Base-by-base conservation (phyloP, 345 rosid genomes). In the Raphanus sativus region DNA sequence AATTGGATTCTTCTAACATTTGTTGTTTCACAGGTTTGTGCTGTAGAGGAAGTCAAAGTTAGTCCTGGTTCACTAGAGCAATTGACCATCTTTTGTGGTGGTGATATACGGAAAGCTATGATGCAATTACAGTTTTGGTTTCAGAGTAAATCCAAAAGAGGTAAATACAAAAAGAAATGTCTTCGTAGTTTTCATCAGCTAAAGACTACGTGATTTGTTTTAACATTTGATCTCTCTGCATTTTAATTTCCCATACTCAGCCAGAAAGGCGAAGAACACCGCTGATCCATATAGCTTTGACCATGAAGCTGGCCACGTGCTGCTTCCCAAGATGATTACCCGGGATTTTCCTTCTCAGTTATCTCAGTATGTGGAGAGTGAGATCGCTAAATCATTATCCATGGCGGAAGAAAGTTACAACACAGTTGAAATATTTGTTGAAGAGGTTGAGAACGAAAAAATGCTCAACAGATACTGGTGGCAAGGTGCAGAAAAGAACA, bases 61-160 rank as follows among this genome's bases (percentile, higher is more conserved):
- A 83, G 81, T 74, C 90, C 87, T 80, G 78, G 83, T 67, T 80
- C 85, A 45, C 75, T 87, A 26, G 85, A 87, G 88, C 81, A 85
- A 70, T 73, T 93, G 63, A 72, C 86, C 73, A 79, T 72, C 71
- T 76, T 61, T 73, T 87, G 87, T 83, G 83, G 81, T 59, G 84
- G 93, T 69, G 97, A 95, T 90, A 90, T 90, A 56, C 86, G 94
- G 75, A 93, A 86, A 86, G 80, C 92, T 42, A 84, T 92, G 61
- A 83, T 87, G 91, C 94, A 91, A 75, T 86, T 90, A 71, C 97
- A 91, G 71, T 91, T 93, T 84, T 91, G 97, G 99, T 90, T 87
- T 85, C 97, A 86, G 89, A 89, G 89, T 64, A 83, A 82, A 77
- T n/a, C 58, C 68, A 59, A 45, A 69, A 80, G 85, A 92, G 96